A percentile compares a stretch with the other conserved stretches of the same genome.
Evolutionary conservation across 345 rosid species (phyloP).

Genomic region (Eucalyptus albens): DNA sequence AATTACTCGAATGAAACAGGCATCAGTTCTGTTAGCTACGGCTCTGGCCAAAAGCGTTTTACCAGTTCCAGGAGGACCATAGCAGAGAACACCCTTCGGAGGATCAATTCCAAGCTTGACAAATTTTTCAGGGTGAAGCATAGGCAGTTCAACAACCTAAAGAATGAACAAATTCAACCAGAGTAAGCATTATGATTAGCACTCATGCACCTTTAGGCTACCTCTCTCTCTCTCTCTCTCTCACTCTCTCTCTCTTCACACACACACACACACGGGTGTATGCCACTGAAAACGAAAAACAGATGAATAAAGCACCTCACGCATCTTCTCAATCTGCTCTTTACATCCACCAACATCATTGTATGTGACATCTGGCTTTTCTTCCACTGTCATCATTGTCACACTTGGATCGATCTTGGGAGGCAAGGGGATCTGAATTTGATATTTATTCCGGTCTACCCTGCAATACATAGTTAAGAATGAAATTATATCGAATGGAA

Average conservation of each 20-base stretch:
- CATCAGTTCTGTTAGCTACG: conserved; percentile 95
- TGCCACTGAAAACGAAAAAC: background rate
- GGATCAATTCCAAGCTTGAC: conserved; percentile 97
- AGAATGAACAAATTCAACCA: background rate
- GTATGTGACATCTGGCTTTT: conserved; percentile 96
- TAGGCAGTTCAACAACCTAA: conserved; percentile 89
- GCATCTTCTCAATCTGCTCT: conserved; percentile 97
- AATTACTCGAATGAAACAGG: conserved; percentile 87
- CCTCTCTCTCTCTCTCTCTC: background rate
- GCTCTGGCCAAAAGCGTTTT: conserved; percentile 94
- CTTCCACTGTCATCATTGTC: conserved; percentile 99
- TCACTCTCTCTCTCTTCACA: no score
- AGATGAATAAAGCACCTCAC: conserved; percentile 37
- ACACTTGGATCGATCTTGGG: conserved; percentile 99
- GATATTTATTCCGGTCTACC: conserved; percentile 94
- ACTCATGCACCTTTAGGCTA: background rate
- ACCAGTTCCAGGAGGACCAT: conserved; percentile 98
- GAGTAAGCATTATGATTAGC: background rate
- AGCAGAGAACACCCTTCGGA: conserved; percentile 95
- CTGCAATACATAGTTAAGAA: conserved; percentile 18
- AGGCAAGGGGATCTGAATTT: conserved; percentile 96
- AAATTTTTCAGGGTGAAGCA: conserved; percentile 96
- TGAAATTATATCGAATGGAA: background rate
- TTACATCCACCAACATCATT: conserved; percentile 98
- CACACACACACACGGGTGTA: background rate